These are phyloP conservation scores for Coemansia sp. DNA, from an alignment of 192 early-diverging fungal genomes.

Conservation along the genomic window DNA sequence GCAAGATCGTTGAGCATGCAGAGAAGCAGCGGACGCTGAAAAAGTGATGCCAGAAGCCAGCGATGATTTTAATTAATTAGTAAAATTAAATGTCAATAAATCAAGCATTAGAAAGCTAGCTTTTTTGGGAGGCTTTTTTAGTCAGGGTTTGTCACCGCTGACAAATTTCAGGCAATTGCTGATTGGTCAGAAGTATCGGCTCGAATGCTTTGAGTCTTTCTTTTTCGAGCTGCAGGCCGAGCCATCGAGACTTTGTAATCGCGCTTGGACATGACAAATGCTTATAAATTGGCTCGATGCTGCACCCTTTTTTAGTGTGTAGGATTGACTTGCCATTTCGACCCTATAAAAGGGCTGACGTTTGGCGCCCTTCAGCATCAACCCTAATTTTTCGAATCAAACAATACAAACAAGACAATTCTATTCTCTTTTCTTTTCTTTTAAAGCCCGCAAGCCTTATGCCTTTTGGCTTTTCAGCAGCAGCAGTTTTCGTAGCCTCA, in stretches of 20 bases:
- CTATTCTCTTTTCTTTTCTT: background rate
- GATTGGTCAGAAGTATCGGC: background rate
- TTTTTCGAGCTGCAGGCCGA: background rate
- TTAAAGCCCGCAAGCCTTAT: slow-evolving; percentile 11
- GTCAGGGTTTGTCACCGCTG: background rate
- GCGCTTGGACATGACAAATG: background rate
- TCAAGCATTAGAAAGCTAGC: too few relatives aligned
- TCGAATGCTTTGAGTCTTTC: background rate
- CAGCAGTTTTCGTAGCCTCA: slow-evolving; percentile 16
- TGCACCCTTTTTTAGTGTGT: background rate
- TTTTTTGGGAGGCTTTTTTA: too few relatives aligned
- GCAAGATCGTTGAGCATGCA: slow-evolving; percentile 82
- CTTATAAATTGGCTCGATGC: too few relatives aligned
- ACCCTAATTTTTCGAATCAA: background rate
- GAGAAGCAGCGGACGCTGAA: slow-evolving; percentile 82
- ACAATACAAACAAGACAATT: background rate
- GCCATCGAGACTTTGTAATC: background rate
- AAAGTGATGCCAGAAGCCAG: slow-evolving; percentile 19
- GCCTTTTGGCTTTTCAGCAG: slow-evolving; percentile 18
- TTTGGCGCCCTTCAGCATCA: background rate
- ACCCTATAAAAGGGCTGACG: background rate
- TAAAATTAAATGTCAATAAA: too few relatives aligned
- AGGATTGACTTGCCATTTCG: background rate
- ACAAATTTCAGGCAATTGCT: background rate
- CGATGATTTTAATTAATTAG: too few relatives aligned